These are phyloP conservation scores for Agaricales sp. DNA, from an alignment of 1,284 basidiomycete genomes.

Conservation along the genomic window DNA sequence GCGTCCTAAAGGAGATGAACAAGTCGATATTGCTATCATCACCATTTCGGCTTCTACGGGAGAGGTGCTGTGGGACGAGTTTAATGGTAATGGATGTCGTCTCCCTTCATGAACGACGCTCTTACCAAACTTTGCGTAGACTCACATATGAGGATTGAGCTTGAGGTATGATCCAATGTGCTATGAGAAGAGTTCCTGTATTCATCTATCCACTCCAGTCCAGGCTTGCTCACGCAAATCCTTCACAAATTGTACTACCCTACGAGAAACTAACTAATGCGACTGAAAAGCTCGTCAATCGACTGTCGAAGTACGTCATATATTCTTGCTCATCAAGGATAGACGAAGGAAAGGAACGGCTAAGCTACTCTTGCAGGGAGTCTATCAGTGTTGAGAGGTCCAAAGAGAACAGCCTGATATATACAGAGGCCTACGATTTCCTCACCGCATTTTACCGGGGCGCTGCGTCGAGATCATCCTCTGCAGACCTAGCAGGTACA, in stretches of 20 bases:
- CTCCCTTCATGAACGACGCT: conserved; percentile 1
- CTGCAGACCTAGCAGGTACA: no score
- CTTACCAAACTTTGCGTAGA: conserved; percentile 32
- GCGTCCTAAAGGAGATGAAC: conserved; percentile 26
- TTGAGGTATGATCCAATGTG: conserved; percentile 61
- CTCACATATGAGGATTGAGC: conserved; percentile 74
- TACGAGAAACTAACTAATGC: conserved; percentile 51
- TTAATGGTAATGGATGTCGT: conserved; percentile 43
- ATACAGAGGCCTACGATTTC: conserved; percentile 64
- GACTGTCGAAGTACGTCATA: conserved; percentile 49
- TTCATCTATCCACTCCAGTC: conserved; percentile 38
- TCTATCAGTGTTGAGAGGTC: conserved; percentile 48
- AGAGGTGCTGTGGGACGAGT: conserved; percentile 88
- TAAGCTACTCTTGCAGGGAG: background rate
- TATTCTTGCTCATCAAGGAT: conserved; percentile 2
- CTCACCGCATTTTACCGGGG: conserved; percentile 67
- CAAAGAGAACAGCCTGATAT: conserved; percentile 42
- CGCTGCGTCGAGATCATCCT: no score
- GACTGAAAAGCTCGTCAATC: conserved; percentile 69
- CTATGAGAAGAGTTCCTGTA: no score
- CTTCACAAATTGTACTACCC: conserved; percentile 75
- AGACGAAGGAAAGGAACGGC: no score
- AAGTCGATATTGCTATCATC: conserved; percentile 63
- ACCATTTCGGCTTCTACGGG: conserved; percentile 83
- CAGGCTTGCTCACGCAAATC: conserved; percentile 73